phyloP scores from a whole-genome alignment of 129 eudicot species.

The Dittrichia graveolens region DNA sequence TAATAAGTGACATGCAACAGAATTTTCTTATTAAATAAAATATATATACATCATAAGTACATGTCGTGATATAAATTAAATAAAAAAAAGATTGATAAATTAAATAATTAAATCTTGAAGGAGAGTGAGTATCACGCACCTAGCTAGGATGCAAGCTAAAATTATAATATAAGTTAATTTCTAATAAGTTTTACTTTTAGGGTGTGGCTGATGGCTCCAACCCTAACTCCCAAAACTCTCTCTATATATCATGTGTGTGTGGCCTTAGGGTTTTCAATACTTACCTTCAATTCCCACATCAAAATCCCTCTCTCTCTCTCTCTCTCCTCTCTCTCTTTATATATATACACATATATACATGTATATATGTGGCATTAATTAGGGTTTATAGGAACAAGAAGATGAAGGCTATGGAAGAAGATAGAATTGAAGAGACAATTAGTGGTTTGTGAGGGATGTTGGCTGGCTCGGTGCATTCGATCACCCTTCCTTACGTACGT shows the following conservation, averaged over 20 bases:
- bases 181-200: constrained; percentile 13
- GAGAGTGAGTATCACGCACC: constrained; percentile 26
- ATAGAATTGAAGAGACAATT: constrained; percentile 16
- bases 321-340: neutral
- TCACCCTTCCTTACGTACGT: neutral
- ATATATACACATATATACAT: neutral
- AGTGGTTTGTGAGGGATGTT: constrained; percentile 68
- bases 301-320: constrained; percentile 5
- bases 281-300: constrained; percentile 19
- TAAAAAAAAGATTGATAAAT: neutral
- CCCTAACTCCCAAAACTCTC: constrained; percentile 28
- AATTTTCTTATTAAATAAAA: neutral
- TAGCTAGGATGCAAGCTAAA: constrained; percentile 27
- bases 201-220: constrained; percentile 39
- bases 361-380: neutral
- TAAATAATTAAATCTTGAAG: neutral
- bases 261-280: constrained; percentile 34
- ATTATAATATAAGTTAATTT: constrained; percentile 1
- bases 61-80: neutral
- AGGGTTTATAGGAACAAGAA: constrained; percentile 15
- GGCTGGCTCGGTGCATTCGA: constrained; percentile 66
- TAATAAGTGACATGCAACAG: neutral
- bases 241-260: constrained; percentile 30
- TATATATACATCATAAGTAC: neutral
- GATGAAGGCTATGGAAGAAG: constrained; percentile 17